Evolutionary conservation across 495 filamentous ascomycete species (phyloP).

Genomic region (Penicillium goetzii): DNA sequence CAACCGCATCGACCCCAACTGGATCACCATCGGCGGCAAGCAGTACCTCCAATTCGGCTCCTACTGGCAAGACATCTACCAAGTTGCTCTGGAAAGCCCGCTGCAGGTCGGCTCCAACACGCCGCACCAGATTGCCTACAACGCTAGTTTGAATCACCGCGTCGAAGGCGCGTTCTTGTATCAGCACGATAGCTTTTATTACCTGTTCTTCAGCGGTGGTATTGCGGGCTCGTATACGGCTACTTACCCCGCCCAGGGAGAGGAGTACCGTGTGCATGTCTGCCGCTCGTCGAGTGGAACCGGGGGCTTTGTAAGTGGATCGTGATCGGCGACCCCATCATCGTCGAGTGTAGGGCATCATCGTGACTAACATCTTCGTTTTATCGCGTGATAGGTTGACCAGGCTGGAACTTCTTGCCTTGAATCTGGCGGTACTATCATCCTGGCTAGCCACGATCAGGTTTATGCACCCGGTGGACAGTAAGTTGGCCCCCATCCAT

Average conservation of each 20-base stretch:
- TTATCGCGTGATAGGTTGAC: constrained; percentile 51
- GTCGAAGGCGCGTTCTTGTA: constrained; percentile 64
- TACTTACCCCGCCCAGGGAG: constrained; percentile 53
- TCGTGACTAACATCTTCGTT: constrained; percentile 7
- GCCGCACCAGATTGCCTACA: constrained; percentile 58
- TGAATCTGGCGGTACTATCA: constrained; percentile 62
- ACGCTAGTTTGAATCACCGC: constrained; percentile 55
- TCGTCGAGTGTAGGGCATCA: neutral
- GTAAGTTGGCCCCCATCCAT: constrained; percentile 27
- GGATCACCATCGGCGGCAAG: constrained; percentile 50
- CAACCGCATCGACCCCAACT: constrained; percentile 74
- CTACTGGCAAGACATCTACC: constrained; percentile 71
- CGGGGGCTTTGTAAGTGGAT: constrained; percentile 55
- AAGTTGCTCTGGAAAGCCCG: constrained; percentile 56
- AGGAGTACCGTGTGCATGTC: constrained; percentile 69
- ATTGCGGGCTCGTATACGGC: constrained; percentile 61
- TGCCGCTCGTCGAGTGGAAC: constrained; percentile 59
- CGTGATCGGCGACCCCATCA: neutral
- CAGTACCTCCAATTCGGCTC: constrained; percentile 67
- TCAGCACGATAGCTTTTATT: constrained; percentile 60
- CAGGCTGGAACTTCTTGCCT: constrained; percentile 58
- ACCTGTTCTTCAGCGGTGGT: constrained; percentile 68
- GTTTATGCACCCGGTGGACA: constrained; percentile 76
- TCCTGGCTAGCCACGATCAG: constrained; percentile 63
- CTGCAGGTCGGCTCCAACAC: constrained; percentile 40